Evolutionary conservation across 2,329 filamentous ascomycete species (phyloP), one percentile per base, ranked within the genome.

Genomic region (Talaromyces sp.): DNA sequence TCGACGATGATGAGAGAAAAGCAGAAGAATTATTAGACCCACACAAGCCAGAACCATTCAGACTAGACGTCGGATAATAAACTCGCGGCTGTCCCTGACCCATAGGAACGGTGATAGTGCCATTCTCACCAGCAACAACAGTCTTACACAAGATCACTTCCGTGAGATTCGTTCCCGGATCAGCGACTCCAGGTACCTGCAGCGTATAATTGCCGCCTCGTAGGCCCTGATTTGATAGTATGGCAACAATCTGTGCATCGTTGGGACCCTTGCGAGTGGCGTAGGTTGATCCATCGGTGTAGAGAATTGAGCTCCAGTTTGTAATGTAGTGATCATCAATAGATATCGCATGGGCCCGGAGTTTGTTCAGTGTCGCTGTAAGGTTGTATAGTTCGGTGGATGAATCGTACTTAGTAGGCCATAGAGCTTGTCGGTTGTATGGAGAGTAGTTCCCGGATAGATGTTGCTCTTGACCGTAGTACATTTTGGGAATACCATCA

Each of bases 391-490:
- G 75, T 19, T 80, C 76, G 7, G 78, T 66, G 19, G 74, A 64
- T 5, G 76, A 80, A 70, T 78, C 68, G 73, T 82, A 87, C n/a
- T 72, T 72, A 43, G 80, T 82, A 31, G 78, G 73, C 85, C 85
- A 87, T 41, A 85, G 74, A 15, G 84, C 82, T 70, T 86, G 83
- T 39, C 85, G 82, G 45, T 76, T 78, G 0, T 81, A 78, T 4
- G 84, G 84, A 45, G 71, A 73, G 52, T 75, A 79, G 25, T 80
- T 81, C 25, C 82, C 81, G 2, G 77, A 70, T 71, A 82, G 86
- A 63, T 82, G 84, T 70, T 89, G 86, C 73, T 89, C 87, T 64
- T 86, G 85, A 33, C 87, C 87, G 68, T 87, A 82, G 74, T 88
- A 89, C 49, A 88, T 79, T 60, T 87, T 85, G 2, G 86, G 86